phyloP scores from a whole-genome alignment of 176 grass and related monocot species.

The Oryza glumipatula region DNA sequence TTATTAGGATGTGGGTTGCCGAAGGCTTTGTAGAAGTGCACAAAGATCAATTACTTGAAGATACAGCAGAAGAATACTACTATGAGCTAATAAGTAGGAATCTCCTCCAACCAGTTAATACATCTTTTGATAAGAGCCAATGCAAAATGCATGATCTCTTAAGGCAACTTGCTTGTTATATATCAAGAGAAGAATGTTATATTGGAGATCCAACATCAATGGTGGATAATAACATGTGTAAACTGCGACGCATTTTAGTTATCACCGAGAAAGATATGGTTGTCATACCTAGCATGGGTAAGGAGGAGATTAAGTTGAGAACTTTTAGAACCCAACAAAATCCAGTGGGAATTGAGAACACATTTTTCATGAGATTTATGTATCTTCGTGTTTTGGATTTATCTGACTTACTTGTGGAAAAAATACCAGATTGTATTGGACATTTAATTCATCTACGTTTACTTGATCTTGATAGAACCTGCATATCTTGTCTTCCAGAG shows the following conservation, averaged over 20 bases:
- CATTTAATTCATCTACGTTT: background rate
- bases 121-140: background rate
- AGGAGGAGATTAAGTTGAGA: background rate
- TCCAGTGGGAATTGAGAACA: background rate
- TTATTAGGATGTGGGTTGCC: conserved; percentile 11
- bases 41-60: conserved; percentile 27
- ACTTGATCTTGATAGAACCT: background rate
- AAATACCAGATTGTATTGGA: background rate
- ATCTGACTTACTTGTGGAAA: background rate
- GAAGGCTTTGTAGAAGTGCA: conserved; percentile 40
- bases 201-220: background rate
- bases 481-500: background rate
- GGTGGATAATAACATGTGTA: background rate
- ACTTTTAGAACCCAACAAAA: background rate
- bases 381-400: background rate
- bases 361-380: background rate
- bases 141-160: conserved; percentile 39
- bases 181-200: conserved; percentile 13
- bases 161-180: conserved; percentile 9
- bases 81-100: conserved; percentile 32
- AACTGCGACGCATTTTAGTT: conserved; percentile 17
- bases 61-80: background rate
- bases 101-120: conserved; percentile 1
- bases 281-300: background rate
- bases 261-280: background rate